phyloP scores from a whole-genome alignment of 1,284 basidiomycete genomes.

The Cryptococcus sp. region DNA sequence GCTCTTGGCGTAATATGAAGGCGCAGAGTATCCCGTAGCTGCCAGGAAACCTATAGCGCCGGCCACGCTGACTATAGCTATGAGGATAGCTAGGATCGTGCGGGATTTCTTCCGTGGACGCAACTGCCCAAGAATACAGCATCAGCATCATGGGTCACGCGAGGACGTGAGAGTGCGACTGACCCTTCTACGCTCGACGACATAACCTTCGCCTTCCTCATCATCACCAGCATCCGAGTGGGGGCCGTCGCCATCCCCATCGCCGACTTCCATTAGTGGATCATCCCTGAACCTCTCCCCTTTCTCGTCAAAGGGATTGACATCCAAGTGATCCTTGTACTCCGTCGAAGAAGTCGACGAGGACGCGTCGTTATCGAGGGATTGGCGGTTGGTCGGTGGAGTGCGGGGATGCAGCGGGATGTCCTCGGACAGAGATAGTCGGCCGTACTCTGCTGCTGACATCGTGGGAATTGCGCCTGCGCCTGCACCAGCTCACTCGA shows the following conservation, averaged over 20 bases:
- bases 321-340: constrained; percentile 45
- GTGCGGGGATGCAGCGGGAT: constrained; percentile 3
- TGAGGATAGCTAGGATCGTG: constrained; percentile 44
- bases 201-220: constrained; percentile 33
- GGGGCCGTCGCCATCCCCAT: constrained; percentile 7
- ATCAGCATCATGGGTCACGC: not conserved
- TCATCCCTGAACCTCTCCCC: constrained; percentile 41
- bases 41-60: constrained; percentile 45
- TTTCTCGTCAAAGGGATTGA: constrained; percentile 49
- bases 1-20: constrained; percentile 50
- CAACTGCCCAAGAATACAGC: constrained; percentile 16
- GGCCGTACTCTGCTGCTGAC: constrained; percentile 14
- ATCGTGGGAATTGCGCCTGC: constrained; percentile 1
- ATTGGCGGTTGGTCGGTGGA: constrained; percentile 1
- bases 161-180: constrained; percentile 4
- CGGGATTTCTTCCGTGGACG: constrained; percentile 42
- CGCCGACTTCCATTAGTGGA: constrained; percentile 36
- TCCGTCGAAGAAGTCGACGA: constrained; percentile 20
- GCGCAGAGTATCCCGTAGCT: constrained; percentile 44
- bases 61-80: constrained; percentile 41
- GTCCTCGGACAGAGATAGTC: constrained; percentile 11
- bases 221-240: constrained; percentile 11
- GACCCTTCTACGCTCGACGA: constrained; percentile 35
- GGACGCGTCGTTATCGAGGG: constrained; percentile 7
- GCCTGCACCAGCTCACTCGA: too few species aligned